Base-by-base conservation (phyloP, 2,329 filamentous ascomycete species). In the Nemania diffusa region DNA sequence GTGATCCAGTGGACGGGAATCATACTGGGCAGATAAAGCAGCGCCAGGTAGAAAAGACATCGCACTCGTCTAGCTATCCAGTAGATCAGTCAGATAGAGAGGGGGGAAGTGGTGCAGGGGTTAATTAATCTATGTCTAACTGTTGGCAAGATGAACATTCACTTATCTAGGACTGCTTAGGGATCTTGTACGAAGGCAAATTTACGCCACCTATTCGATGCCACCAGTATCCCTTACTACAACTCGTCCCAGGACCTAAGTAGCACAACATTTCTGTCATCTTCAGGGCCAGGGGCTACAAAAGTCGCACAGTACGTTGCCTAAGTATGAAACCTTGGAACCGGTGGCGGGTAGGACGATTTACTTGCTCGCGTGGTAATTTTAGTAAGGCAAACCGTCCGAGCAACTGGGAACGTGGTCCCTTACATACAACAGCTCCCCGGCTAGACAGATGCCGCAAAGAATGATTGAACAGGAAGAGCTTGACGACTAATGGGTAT, bases 401-500 rank as follows among this genome's bases (percentile, higher is more conserved):
- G 3, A 15, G 11, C 22, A 40, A 11, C 17, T 46, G 7, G 7
- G 11, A 32, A 59, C 22, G 15, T 37, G 7, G 17, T 46, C 34
- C n/a, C 15, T 48, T 56, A 29, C 13, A 42, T 34, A 26, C 15
- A 27, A 24, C 11, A 44, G 40, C 17, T 20, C 5, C n/a, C 13
- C 6, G 5, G 46, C 46, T 26, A 50, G 11, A 50, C 20, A 26
- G 11, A 32, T 4, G 32, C 57, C 22, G 61, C 44, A 50, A 46
- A 44, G 22, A 37, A 58, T 20, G 29, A 58, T 32, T 13, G n/a
- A 58, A 17, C 32, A 17, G 48, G 24, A 50, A 42, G 44, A 42
- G 13, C 7, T 50, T 57, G n/a, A 42, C 22, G 17, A 51, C 32
- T 4, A 24, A 59, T 58, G 62, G 65, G 62, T 65, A 68, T 68